Evolutionary conservation across 2,329 filamentous ascomycete genomes (phyloP).

Genomic region (Trichoderma oligosporum): DNA sequence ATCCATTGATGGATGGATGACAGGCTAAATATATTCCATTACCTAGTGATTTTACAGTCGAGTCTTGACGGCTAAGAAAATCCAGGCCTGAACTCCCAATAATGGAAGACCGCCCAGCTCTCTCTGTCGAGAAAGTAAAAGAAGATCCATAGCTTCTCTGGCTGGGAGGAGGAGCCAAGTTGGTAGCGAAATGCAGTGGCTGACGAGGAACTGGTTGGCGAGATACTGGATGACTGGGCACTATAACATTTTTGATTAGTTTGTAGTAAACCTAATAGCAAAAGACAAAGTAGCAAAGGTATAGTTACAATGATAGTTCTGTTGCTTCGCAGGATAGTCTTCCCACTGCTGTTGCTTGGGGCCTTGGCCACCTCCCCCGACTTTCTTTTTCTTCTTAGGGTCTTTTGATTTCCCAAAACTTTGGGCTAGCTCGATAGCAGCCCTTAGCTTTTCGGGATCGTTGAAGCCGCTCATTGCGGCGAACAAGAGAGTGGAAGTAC

Average conservation of each 20-base stretch:
- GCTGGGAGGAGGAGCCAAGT: constrained; percentile 21
- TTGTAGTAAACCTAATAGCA: too few species aligned
- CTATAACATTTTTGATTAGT: too few species aligned
- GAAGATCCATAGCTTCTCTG: constrained; percentile 21
- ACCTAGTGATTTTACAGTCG: neutral
- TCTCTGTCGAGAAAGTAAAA: constrained; percentile 11
- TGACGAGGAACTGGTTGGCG: neutral
- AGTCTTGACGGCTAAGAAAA: constrained; percentile 23
- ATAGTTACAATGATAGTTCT: neutral
- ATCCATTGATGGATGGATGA: neutral
- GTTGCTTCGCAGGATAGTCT: neutral
- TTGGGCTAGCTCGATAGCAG: constrained; percentile 27
- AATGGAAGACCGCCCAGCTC: constrained; percentile 12
- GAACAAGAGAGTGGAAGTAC: neutral
- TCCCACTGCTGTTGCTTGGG: neutral
- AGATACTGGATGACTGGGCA: too few species aligned
- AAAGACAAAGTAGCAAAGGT: too few species aligned
- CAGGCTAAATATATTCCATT: neutral
- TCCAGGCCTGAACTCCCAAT: constrained; percentile 25
- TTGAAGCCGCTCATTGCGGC: constrained; percentile 24
- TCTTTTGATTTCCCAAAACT: constrained; percentile 25
- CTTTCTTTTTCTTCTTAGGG: neutral
- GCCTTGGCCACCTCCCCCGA: neutral
- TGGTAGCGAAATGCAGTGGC: neutral
- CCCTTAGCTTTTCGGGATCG: constrained; percentile 28